Evolutionary conservation across 805 yeast species (phyloP), one percentile per base, ranked within the genome.

Genomic region (Saccharomycopsis sp.): DNA sequence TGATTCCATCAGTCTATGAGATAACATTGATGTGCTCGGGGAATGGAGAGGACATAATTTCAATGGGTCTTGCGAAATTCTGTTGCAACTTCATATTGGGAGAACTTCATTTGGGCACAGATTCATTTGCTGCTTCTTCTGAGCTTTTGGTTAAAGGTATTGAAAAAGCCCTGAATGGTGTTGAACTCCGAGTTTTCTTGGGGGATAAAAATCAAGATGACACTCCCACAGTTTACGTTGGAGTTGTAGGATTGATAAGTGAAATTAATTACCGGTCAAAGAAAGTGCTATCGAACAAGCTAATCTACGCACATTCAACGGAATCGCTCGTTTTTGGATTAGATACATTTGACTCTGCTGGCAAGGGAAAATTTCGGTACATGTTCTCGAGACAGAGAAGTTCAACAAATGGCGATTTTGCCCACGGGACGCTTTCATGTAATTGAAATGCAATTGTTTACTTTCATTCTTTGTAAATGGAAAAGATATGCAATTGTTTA

Each of bases 31-130:
- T 62, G 57, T 71, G 79, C 56, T 69, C 77, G 31, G 81, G 81
- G 3, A 73, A 71, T 53, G 81, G 81, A 2, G 81, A 75, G 51
- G 76, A 74, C 45, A 74, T 75, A 28, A 60, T 74, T 3, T 57
- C 58, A 41, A 60, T 67, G 64, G 68, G 65, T 41, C 54, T 75
- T 17, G 71, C 75, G 2, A 52, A 65, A 28, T 45, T 44, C 9
- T 54, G 60, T n/a, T 58, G 65, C 36, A 29, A 39, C 2, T 48
- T 49, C 31, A 43, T 54, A 4, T 26, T 53, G 20, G 37, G 24
- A 2, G 22, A 22, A 9, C 29, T 50, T 6, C 54, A 50, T 4
- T 22, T 33, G 36, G 21, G 31, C 4, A 50, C 49, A 23, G 54
- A 53, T 19, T 33, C 19, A 20, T 34, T 41, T 14, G 17, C n/a